A percentile compares a stretch with the other conserved stretches of the same genome.
Conservation (phyloP, 129 eudicot species). For the Flaveria brownii region DNA sequence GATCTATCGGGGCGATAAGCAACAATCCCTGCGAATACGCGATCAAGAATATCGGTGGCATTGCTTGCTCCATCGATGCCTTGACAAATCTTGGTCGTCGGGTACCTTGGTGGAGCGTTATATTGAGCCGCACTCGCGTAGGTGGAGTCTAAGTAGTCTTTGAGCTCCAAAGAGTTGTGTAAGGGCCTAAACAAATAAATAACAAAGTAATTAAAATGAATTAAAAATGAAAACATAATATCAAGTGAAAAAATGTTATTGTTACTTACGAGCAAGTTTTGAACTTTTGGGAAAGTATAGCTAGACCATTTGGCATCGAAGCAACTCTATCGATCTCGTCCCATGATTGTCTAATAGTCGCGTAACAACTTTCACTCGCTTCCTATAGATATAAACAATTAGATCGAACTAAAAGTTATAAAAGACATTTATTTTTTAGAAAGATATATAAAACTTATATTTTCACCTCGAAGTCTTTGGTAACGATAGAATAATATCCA, state of each 20-base stretch:
- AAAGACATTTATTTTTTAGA: not conserved
- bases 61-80: conserved; percentile 58
- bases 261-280: conserved; percentile 61
- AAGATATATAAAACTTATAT: no score
- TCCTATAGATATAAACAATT: conserved; percentile 37
- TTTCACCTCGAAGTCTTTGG: conserved; percentile 58
- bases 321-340: conserved; percentile 58
- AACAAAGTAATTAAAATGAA: not conserved
- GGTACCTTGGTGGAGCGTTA: conserved; percentile 50
- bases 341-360: conserved; percentile 67
- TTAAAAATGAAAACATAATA: not conserved
- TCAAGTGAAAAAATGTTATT: not conserved
- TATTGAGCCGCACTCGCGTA: conserved; percentile 62
- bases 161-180: conserved; percentile 37
- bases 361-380: conserved; percentile 57
- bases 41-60: conserved; percentile 52
- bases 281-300: conserved; percentile 51
- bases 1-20: conserved; percentile 26
- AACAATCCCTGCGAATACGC: conserved; percentile 49
- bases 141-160: conserved; percentile 41
- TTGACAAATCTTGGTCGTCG: conserved; percentile 48
- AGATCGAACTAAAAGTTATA: not conserved
- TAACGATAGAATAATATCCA: conserved; percentile 54
- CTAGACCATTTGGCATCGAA: conserved; percentile 56
- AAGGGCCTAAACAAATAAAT: conserved; percentile 40